Base-by-base conservation (phyloP, 805 yeast species). In the Yarrowia deformans region DNA sequence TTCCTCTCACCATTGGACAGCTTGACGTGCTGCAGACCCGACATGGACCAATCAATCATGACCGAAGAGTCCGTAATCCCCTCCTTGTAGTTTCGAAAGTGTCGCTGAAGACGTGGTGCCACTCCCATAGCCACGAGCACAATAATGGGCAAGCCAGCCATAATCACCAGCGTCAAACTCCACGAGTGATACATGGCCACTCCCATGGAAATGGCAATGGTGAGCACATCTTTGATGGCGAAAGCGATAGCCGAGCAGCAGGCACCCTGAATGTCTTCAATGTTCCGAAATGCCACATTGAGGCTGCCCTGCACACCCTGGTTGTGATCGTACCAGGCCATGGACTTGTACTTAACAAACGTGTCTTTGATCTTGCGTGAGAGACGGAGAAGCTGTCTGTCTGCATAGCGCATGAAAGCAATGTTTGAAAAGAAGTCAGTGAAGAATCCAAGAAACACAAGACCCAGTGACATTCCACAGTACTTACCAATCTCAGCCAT, bases 131-230 rank as follows among this genome's bases (percentile, higher is more conserved):
- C 86, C 2, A 84, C 71, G 0, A 82, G 9, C 0, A 82, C 81
- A 69, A 94, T 84, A 0, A 93, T 42, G 0, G 99, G 99, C 4
- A 91, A 73, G 3, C 90, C 83, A 0, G 91, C 88, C 70, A 94
- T 74, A n/a, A 90, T 85, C 1, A 95, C 84, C 34, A 95, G 78
- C 0, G 98, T 90, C 12, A 95, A 81, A 3, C 90, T 83, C 98
- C 98, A 94, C 2, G 97, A 90, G 70, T 87, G 88, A 70, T 84
- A 84, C 75, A 95, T 84, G 1, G 97, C 87, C 0, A 90, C 85
- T 0, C 85, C 82, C 1, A 89, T 75, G 12, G 89, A 78, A 7
- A 49, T 39, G 0, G 89, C 85, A 4, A 85, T 67, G 0, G 87
- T 79, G 0, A 87, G 84, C 1, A 82, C 49, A 9, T 87, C 83